Base-by-base conservation (phyloP, 202 grass and related monocot species). In the Hordeum pubiflorum region DNA sequence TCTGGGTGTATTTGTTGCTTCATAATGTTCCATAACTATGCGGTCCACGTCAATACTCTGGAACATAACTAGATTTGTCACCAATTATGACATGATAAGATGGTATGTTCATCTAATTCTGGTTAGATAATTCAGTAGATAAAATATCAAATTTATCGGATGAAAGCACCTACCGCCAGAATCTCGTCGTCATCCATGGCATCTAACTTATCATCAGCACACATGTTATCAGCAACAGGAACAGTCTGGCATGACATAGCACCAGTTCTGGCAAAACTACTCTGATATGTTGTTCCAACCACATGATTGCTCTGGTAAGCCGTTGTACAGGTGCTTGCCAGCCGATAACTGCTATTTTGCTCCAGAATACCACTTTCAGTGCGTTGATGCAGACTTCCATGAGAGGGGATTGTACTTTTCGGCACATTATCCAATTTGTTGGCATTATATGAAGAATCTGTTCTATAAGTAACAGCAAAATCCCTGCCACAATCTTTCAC, bases 11-110 rank as follows among this genome's bases (percentile, higher is more conserved):
- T 39, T 77, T 26, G 63, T 90, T 81, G 87, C 79, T 90, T 98
- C 90, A 68, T 95, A 93, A 76, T 94, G 92, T 57, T 98, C 92
- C 92, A 93, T 93, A 46, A 98, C 90, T 80, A 95, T 95, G 88
- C 46, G 92, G 56, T 98, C 96, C 41, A 98, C 84, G 24, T 98
- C 96, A 73, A 98, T 91, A 86, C 79, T 89, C 96, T 98, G 85
- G 67, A 85, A 75, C 33, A 86, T 72, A 81, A 18, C 22, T 69
- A 40, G 32, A 61, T 63, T 39, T 5, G 17, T 38, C 12, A 39
- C 60, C 33, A 81, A 48, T 56, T 69, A 62, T 43, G 32, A 37
- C 44, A 7, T 55, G 50, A 70, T 72, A 70, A 57, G 31, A 17
- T 72, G 39, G 48, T 59, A 75, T 5, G 74, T 50, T 36, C 9